Conservation (phyloP, 352 stramenopile species). For the Phytopythium sindhum region DNA sequence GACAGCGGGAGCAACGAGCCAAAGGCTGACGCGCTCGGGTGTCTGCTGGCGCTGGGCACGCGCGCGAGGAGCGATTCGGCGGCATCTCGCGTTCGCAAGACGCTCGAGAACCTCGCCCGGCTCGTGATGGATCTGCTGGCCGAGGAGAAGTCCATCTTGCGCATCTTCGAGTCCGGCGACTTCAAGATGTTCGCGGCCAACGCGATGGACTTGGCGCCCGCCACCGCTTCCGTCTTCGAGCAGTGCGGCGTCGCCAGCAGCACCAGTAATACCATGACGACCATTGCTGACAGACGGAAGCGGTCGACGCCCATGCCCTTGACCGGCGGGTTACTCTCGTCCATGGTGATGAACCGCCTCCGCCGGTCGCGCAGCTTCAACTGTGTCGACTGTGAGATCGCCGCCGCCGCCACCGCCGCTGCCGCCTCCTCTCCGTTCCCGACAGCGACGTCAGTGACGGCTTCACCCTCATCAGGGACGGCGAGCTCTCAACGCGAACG, state of each 20-base stretch:
- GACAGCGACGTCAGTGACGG: neutral
- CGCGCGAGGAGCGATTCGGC: slow-evolving; percentile 28
- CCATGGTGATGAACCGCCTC: slow-evolving; percentile 13
- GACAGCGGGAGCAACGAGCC: neutral
- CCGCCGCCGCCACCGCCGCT: neutral
- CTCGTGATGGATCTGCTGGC: slow-evolving; percentile 60
- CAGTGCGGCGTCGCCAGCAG: slow-evolving; percentile 26
- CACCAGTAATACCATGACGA: neutral
- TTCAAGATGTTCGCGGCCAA: slow-evolving; percentile 57
- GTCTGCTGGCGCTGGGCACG: slow-evolving; percentile 60
- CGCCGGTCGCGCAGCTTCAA: slow-evolving; percentile 37
- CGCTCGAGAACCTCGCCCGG: slow-evolving; percentile 54
- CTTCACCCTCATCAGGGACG: neutral
- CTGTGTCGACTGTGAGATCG: slow-evolving; percentile 5
- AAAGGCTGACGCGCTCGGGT: slow-evolving; percentile 31
- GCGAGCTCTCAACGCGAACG: neutral
- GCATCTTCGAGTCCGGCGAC: slow-evolving; percentile 57
- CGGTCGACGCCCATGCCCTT: slow-evolving; percentile 12
- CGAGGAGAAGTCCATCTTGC: slow-evolving; percentile 54
- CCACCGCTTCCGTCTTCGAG: slow-evolving; percentile 20
- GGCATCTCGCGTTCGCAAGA: slow-evolving; percentile 47
- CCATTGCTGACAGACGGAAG: neutral
- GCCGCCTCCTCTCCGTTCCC: neutral
- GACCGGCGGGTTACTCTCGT: slow-evolving; percentile 13
- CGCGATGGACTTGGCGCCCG: slow-evolving; percentile 22